These are phyloP conservation scores for Seminavis robusta DNA, from an alignment of 108 stramenopile species.

Conservation along the genomic window DNA sequence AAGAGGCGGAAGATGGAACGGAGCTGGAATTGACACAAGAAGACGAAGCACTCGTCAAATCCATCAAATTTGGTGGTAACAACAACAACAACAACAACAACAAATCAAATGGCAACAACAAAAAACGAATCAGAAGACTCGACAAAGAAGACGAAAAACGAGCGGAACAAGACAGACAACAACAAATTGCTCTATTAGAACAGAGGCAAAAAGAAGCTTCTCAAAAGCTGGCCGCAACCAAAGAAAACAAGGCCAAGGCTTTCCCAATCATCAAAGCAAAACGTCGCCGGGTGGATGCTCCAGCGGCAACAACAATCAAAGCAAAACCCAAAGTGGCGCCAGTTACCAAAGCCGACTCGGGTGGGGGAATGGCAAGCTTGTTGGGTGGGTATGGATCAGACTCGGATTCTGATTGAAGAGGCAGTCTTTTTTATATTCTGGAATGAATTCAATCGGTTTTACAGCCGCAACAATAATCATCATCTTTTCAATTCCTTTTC, in stretches of 20 bases:
- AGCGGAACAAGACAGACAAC: slow-evolving; percentile 50
- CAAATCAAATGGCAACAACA: not conserved
- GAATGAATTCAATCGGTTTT: not conserved
- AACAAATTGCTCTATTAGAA: slow-evolving; percentile 38
- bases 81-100: slow-evolving; percentile 6
- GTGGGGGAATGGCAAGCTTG: slow-evolving; percentile 46
- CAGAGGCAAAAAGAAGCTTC: slow-evolving; percentile 25
- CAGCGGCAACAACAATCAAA: not conserved
- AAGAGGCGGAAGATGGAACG: slow-evolving; percentile 26
- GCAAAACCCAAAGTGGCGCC: slow-evolving; percentile 2
- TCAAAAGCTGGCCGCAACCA: slow-evolving; percentile 2
- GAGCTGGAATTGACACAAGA: slow-evolving; percentile 55
- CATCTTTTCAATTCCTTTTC: too few species aligned
- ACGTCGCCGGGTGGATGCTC: slow-evolving; percentile 22
- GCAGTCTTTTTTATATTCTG: not conserved
- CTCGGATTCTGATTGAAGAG: slow-evolving; percentile 51
- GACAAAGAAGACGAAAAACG: slow-evolving; percentile 62
- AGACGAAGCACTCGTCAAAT: slow-evolving; percentile 70
- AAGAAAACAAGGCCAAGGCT: slow-evolving; percentile 7
- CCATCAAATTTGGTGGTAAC: slow-evolving; percentile 59
- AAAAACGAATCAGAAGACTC: not conserved
- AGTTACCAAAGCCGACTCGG: not conserved
- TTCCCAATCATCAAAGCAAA: slow-evolving; percentile 49
- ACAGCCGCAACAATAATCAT: too few species aligned
- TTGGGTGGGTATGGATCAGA: slow-evolving; percentile 65